Evolutionary conservation across 2,329 filamentous ascomycete species (phyloP).

Genomic region (Xylariomycetidae sp.): DNA sequence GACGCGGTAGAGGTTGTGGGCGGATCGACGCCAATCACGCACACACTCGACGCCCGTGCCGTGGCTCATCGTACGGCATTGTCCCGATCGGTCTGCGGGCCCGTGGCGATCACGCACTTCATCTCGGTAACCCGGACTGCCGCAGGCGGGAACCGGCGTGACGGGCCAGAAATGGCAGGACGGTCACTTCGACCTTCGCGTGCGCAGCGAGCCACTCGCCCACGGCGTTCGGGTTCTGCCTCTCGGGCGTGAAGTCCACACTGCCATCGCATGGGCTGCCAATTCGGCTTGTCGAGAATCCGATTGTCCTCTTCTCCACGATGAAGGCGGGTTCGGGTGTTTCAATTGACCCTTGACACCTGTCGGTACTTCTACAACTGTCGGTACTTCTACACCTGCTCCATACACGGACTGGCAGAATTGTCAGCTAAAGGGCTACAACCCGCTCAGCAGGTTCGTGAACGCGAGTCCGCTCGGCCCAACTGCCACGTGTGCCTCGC

Average conservation of each 20-base stretch:
- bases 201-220: slow-evolving; percentile 34
- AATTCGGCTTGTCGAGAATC: no score
- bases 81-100: slow-evolving; percentile 36
- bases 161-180: slow-evolving; percentile 27
- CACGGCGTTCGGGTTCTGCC: slow-evolving; percentile 38
- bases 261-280: no score
- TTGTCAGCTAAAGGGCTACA: no score
- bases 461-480: slow-evolving; percentile 35
- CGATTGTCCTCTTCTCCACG: no score
- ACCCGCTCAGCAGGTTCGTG: slow-evolving; percentile 33
- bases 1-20: no score
- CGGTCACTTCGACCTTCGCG: slow-evolving; percentile 34
- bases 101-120: slow-evolving; percentile 41
- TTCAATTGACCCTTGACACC: no score
- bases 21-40: no score
- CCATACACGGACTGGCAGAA: no score
- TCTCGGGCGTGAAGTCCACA: slow-evolving; percentile 36
- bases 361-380: no score
- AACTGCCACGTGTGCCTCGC: slow-evolving; percentile 26
- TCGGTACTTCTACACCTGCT: no score
- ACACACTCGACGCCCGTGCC: slow-evolving; percentile 42
- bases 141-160: slow-evolving; percentile 30
- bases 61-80: slow-evolving; percentile 36
- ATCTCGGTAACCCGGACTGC: slow-evolving; percentile 46
- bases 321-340: no score